These are phyloP conservation scores for Linnemannia zychae DNA, from an alignment of 192 early-diverging fungal genomes.

Conservation along the genomic window DNA sequence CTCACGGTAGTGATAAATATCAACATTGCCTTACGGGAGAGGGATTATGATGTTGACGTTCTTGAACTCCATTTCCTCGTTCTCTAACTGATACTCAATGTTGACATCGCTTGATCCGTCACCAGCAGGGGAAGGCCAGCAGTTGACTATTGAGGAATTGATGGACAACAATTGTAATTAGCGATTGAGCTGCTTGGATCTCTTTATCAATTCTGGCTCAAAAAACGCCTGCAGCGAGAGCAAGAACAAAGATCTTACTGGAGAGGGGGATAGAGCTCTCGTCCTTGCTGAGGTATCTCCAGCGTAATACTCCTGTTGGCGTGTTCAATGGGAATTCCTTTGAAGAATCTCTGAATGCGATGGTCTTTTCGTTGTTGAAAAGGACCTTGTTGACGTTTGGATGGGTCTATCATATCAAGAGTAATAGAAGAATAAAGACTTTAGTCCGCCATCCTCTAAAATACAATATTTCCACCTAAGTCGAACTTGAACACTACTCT, in stretches of 20 bases:
- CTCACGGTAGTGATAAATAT: neutral
- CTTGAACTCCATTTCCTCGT: slow-evolving; percentile 80
- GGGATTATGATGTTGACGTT: slow-evolving; percentile 93
- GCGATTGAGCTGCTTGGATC: neutral
- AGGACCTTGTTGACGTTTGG: slow-evolving; percentile 96
- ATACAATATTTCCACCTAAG: neutral
- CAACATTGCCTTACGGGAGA: slow-evolving; percentile 73
- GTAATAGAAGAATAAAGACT: neutral
- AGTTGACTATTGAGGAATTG: slow-evolving; percentile 79
- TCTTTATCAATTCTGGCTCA: neutral
- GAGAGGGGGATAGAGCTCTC: slow-evolving; percentile 88
- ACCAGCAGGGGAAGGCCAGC: slow-evolving; percentile 95
- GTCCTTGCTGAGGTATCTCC: slow-evolving; percentile 87
- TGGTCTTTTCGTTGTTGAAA: slow-evolving; percentile 76
- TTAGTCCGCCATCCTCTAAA: neutral
- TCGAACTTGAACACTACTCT: neutral
- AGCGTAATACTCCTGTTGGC: slow-evolving; percentile 89
- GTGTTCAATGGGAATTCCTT: slow-evolving; percentile 89
- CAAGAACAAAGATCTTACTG: slow-evolving; percentile 56
- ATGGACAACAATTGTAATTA: neutral
- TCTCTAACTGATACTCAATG: slow-evolving; percentile 95
- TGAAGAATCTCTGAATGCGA: slow-evolving; percentile 86
- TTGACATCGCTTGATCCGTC: slow-evolving; percentile 94
- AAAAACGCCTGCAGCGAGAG: neutral
- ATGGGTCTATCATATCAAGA: slow-evolving; percentile 81